phyloP scores from a whole-genome alignment of 192 early-diverging fungal genomes.

The Coemansia sp. region DNA sequence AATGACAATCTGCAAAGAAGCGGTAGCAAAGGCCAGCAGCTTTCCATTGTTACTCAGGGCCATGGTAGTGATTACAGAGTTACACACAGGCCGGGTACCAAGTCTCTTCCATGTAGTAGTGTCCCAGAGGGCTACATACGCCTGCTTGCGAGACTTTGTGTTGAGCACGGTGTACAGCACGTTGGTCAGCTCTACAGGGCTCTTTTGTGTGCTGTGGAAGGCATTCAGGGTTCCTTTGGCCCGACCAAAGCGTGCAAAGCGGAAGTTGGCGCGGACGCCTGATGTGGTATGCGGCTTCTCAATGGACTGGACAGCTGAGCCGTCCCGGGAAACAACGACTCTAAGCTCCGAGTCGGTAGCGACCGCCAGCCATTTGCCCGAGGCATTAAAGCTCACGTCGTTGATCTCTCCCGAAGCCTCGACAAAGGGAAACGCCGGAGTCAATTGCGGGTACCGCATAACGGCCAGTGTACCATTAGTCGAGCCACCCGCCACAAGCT shows the following conservation, averaged over 20 bases:
- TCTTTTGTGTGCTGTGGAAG: not conserved
- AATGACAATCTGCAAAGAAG: slow-evolving; percentile 69
- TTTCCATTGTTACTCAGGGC: slow-evolving; percentile 61
- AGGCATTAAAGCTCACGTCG: slow-evolving; percentile 34
- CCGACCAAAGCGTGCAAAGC: slow-evolving; percentile 35
- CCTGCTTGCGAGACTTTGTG: slow-evolving; percentile 32
- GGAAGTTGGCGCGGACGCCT: slow-evolving; percentile 28
- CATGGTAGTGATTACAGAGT: slow-evolving; percentile 41
- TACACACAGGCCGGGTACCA: slow-evolving; percentile 17
- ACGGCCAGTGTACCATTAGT: slow-evolving; percentile 46
- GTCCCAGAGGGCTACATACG: slow-evolving; percentile 42
- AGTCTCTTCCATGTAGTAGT: slow-evolving; percentile 23
- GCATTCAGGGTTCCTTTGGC: not conserved
- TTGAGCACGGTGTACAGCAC: slow-evolving; percentile 49
- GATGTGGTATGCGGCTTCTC: slow-evolving; percentile 30
- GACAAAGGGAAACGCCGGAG: slow-evolving; percentile 33
- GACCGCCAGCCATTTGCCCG: slow-evolving; percentile 32
- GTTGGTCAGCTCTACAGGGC: not conserved
- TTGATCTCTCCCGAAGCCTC: slow-evolving; percentile 37
- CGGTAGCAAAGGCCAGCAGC: slow-evolving; percentile 66
- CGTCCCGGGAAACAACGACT: slow-evolving; percentile 17
- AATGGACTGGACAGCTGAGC: slow-evolving; percentile 27
- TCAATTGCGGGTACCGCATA: slow-evolving; percentile 28
- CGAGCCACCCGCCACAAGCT: slow-evolving; percentile 36
- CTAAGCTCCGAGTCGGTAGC: slow-evolving; percentile 34